Conservation (phyloP, 2,329 filamentous ascomycete genomes). For the Apiospora kogelbergensis region DNA sequence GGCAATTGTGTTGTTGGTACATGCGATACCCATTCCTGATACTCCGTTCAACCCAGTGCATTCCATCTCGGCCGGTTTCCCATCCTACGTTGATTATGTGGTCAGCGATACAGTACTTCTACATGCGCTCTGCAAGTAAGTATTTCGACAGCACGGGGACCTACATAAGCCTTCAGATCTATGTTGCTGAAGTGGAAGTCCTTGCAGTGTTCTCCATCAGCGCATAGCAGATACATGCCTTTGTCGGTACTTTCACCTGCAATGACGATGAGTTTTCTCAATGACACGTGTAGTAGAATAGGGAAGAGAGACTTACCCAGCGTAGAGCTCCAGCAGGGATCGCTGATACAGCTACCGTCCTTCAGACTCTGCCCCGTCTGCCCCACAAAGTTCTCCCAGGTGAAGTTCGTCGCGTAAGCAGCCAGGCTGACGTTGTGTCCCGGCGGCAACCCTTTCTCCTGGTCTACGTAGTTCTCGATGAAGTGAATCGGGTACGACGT, state of each 20-base stretch:
- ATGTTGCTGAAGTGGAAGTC: conserved; percentile 21
- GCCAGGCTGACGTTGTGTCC: conserved; percentile 17
- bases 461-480: conserved; percentile 24
- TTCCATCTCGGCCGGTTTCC: conserved; percentile 20
- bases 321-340: conserved; percentile 23
- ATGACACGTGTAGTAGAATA: neutral
- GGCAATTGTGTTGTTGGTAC: conserved; percentile 20
- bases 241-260: conserved; percentile 18
- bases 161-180: conserved; percentile 19
- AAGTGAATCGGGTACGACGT: conserved; percentile 24
- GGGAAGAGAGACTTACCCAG: conserved; percentile 11
- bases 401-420: conserved; percentile 20
- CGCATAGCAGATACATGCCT: conserved; percentile 19
- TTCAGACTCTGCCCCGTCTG: conserved; percentile 12
- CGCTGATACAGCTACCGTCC: conserved; percentile 23
- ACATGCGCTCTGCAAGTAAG: too few relatives aligned
- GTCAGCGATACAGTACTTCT: neutral
- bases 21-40: conserved; percentile 21
- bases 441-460: conserved; percentile 16
- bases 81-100: conserved; percentile 10
- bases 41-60: conserved; percentile 22
- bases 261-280: neutral
- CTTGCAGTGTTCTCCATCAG: conserved; percentile 19
- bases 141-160: neutral
- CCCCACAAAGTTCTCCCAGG: conserved; percentile 21